Base-by-base conservation (phyloP, 345 rosid species). In the Eucalyptus virginea region DNA sequence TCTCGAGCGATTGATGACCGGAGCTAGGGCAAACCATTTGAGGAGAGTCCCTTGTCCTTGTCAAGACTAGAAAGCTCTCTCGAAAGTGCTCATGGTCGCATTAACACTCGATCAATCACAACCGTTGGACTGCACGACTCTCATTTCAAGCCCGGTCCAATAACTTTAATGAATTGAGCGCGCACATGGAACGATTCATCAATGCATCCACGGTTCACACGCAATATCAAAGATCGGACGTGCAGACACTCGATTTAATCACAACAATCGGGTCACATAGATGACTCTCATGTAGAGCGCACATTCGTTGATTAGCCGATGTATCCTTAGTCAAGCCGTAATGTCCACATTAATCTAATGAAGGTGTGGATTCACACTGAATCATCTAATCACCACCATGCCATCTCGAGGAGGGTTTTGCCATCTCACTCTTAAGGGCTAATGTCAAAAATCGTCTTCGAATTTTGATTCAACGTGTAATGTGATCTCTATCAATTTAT, bases 361-460 rank as follows among this genome's bases (percentile, higher is more conserved):
- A 65, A n/a, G 19, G 10, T 32, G 72, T 14, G 5, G 19, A 7
- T 15, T 65, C 1, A 4, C 19, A 1, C 3, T 18, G 10, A 34
- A 34, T 19, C 45, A 26, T 23, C 44, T 19, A 10, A 37, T 18
- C 4, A 19, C 7, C 45, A 72, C 28, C 28, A 5, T 69, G 24
- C 12, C 13, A 32, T 16, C 21, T 2, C 9, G 0, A n/a, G 21
- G 3, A 8, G 23, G 17, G 18, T n/a, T 32, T 69, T 8, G 9
- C 7, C 23, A 16, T 60, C 32, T 28, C 17, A 5, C 14, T 60
- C 2, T 26, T 0, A 5, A 28, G 21, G 0, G 1, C 2, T 13
- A 62, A 28, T 62, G 9, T 28, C 9, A 62, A 6, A 62, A 28
- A 30, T 62, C 0, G 0, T 62, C 0, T 6, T 6, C 0, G 0